A percentile compares a stretch with the other conserved stretches of the same genome.
Evolutionary conservation across 2,329 filamentous ascomycete genomes (phyloP).

Genomic region (Neurospora sp.): DNA sequence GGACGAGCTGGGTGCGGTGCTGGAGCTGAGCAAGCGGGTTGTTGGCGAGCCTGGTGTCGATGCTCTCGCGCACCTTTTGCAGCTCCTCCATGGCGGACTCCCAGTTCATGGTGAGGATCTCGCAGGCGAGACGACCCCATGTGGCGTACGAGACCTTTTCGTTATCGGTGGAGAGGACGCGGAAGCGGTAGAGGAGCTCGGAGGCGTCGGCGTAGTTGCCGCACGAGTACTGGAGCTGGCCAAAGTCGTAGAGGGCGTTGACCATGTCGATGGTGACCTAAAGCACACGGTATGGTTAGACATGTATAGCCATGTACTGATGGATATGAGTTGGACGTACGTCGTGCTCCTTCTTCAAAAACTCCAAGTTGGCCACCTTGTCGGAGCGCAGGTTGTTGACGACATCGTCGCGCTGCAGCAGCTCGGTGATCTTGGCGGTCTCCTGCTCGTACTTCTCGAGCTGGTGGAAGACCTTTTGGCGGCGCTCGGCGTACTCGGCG

Average conservation of each 20-base stretch:
- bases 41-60: conserved; percentile 91
- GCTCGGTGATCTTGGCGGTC: conserved; percentile 77
- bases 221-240: conserved; percentile 96
- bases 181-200: conserved; percentile 94
- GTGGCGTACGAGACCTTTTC: conserved; percentile 93
- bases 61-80: conserved; percentile 79
- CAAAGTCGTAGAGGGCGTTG: conserved; percentile 88
- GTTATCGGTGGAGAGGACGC: conserved; percentile 94
- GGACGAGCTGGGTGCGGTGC: conserved; percentile 93
- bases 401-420: conserved; percentile 81
- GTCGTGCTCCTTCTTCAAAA: conserved; percentile 86
- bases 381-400: conserved; percentile 85
- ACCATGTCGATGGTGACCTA: conserved; percentile 90
- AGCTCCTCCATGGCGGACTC: conserved; percentile 86
- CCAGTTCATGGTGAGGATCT: conserved; percentile 94
- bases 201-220: conserved; percentile 85
- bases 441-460: conserved; percentile 78
- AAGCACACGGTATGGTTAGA: not conserved
- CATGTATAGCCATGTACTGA: not conserved
- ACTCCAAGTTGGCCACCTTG: conserved; percentile 98
- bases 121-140: conserved; percentile 94
- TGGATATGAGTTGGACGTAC: not conserved
- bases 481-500: conserved; percentile 78
- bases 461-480: conserved; percentile 76
- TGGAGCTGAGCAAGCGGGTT: conserved; percentile 92